Conservation (phyloP, 2,329 filamentous ascomycete genomes). For the Verticillium alfalfae region DNA sequence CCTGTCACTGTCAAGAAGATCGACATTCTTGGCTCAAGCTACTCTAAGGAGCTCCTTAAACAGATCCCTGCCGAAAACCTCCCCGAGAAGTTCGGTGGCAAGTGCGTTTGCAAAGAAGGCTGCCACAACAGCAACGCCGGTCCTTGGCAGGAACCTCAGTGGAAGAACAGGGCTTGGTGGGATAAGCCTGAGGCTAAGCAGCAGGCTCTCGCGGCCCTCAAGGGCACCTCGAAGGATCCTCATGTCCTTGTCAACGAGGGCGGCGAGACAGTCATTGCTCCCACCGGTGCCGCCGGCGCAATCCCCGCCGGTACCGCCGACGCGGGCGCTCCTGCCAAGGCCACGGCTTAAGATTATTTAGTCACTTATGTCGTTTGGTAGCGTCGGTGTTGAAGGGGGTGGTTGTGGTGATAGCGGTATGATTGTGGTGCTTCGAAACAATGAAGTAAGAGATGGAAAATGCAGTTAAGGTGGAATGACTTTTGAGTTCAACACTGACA, state of each 20-base stretch:
- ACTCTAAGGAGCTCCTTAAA: constrained; percentile 75
- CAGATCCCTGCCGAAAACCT: constrained; percentile 90
- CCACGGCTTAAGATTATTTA: constrained; percentile 21
- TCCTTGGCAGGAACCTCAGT: constrained; percentile 73
- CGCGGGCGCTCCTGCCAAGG: constrained; percentile 26
- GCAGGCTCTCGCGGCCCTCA: constrained; percentile 17
- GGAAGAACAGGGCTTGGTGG: constrained; percentile 61
- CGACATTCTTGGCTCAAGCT: constrained; percentile 74
- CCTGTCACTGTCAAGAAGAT: constrained; percentile 97
- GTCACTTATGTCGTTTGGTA: constrained; percentile 8
- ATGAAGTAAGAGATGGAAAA: constrained; percentile 15
- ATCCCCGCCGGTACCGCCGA: constrained; percentile 17
- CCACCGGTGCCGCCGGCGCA: background rate
- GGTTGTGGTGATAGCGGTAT: background rate
- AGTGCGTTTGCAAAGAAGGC: too few species aligned
- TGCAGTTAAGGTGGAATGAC: background rate
- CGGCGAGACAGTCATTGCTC: constrained; percentile 18
- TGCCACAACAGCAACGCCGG: constrained; percentile 85
- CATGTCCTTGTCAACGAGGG: constrained; percentile 31
- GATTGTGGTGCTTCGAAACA: constrained; percentile 3
- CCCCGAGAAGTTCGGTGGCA: constrained; percentile 85
- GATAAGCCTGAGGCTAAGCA: constrained; percentile 39
- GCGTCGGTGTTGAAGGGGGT: background rate
- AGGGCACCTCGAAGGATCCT: constrained; percentile 1
- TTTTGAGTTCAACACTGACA: background rate